Base-by-base conservation (phyloP, 2,329 filamentous ascomycete genomes). In the Pseudopithomyces chartarum region DNA sequence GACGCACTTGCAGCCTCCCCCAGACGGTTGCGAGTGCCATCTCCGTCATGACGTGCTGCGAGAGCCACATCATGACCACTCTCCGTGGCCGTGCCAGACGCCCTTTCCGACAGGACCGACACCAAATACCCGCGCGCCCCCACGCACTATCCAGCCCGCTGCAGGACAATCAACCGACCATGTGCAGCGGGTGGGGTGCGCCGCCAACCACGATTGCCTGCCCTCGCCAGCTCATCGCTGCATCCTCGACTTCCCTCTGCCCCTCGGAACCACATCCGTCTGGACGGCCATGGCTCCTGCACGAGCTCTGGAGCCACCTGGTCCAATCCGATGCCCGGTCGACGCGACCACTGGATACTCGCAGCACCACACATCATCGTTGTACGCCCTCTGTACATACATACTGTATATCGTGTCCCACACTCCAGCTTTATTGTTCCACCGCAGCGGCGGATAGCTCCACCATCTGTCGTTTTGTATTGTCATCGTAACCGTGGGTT, bases 181-280 rank as follows among this genome's bases (percentile, higher is more conserved):
- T 51, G 26, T 13, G 58, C 53, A 51, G 32, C 52, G 51, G 47
- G 40, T 38, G 50, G 51, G 60, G 62, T 57, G 55, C 51, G 32
- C 50, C 22, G 42, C 26, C 19, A 8, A 58, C 12, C 15, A 12
- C 12, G 15, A 33, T 13, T 38, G 5, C 38, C 47, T 55, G 58
- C 61, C 65, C 62, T 64, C 66, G 64, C 67, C 67, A 71, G 56
- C 68, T 57, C 68, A 69, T 65, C 63, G 60, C 44, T 45, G 43
- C 56, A 51, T 42, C 51, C 63, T 56, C 61, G 56, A 55, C 60
- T 45, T 54, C 42, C 47, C 4, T 15, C 6, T 11, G 32, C 11
- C 11, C n/a, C 32, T 57, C 58, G 58, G 54, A 44, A 55, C 5
- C 40, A 8, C 39, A 49, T 19, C 57, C 59, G 50, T 43, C 20